Evolutionary conservation across 208 protist genomes (phyloP), one percentile per base, ranked within the genome.

Genomic region (Porcisia hertigi): DNA sequence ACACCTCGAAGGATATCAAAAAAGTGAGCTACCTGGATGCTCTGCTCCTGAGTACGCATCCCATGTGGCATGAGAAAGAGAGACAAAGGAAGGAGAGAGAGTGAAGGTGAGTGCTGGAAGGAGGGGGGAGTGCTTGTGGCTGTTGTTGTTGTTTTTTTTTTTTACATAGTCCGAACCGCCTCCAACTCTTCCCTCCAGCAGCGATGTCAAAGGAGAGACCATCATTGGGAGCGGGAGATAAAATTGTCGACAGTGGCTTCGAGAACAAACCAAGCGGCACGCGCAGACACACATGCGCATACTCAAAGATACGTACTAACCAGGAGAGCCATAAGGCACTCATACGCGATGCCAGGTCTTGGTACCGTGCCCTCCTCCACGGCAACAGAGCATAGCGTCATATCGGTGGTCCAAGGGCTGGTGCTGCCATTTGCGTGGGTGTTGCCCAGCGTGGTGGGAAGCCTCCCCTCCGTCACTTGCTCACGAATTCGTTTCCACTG

Each of bases 321-420:
- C 64, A 82, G 54, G 41, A 82, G 69, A 11, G 78, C 69, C 78
- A 75, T 82, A 30, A 82, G 69, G 12, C 72, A 74, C 73, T 82
- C 78, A 34, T 78, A 82, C 16, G 59, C 67, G 52, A 23, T 53
- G 1, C 45, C 47, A 55, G 52, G 16, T n/a, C 6, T 25, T 8
- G 63, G 20, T 30, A 52, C 34, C 41, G 63, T 39, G 23, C 12
- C 14, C 63, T 18, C n/a, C 8, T 52, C 63, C 5, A 25, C 41
- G 49, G 36, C 63, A 34, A 25, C 2, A 47, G 45, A 25, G 41
- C 11, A 8, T 45, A 20, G 6, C 41, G 63, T 14, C 34, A 34
- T 18, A 67, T 67, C 23, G n/a, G 63, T 43, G 47, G n/a, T n/a
- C 30, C 66, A 8, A 1, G 16, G 66, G 6, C 45, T 39, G 1